A percentile compares a stretch with the other conserved stretches of the same genome.
Evolutionary conservation across 2,329 filamentous ascomycete genomes (phyloP).

Genomic region (Colletotrichum brevisporum): DNA sequence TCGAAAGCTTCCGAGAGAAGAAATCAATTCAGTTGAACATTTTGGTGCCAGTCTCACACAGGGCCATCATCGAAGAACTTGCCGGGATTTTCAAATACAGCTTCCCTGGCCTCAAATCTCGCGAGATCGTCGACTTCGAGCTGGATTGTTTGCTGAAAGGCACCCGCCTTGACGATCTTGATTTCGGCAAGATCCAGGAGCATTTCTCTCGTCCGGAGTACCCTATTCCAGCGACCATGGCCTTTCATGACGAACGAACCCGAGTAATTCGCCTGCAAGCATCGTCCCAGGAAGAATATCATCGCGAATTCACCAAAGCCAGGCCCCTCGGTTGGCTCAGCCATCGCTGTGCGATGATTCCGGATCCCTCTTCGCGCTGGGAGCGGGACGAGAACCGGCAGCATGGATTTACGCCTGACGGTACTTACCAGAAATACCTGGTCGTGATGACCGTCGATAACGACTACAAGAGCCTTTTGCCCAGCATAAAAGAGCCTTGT

Average conservation of each 20-base stretch:
- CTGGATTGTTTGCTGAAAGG: too few relatives aligned
- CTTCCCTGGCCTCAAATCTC: too few relatives aligned
- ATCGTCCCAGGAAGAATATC: conserved; percentile 1
- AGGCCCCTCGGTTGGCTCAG: not conserved
- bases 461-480: not conserved
- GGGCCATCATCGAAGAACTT: too few relatives aligned
- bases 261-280: conserved; percentile 13
- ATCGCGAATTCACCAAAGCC: not conserved
- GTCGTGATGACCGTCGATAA: not conserved
- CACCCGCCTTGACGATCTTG: not conserved
- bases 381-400: not conserved
- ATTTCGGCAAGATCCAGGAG: not conserved
- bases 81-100: too few relatives aligned
- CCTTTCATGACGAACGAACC: not conserved
- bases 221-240: conserved; percentile 1
- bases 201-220: not conserved
- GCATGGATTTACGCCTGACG: conserved; percentile 1
- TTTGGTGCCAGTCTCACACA: too few relatives aligned
- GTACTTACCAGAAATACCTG: conserved; percentile 4
- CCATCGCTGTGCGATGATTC: conserved; percentile 14
- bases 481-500: conserved; percentile 4
- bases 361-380: conserved; percentile 8
- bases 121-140: too few relatives aligned
- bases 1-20: too few relatives aligned
- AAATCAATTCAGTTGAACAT: too few relatives aligned